These are phyloP conservation scores for Phyllosticta citriasiana DNA, from an alignment of 2,329 filamentous ascomycete genomes.

Conservation along the genomic window DNA sequence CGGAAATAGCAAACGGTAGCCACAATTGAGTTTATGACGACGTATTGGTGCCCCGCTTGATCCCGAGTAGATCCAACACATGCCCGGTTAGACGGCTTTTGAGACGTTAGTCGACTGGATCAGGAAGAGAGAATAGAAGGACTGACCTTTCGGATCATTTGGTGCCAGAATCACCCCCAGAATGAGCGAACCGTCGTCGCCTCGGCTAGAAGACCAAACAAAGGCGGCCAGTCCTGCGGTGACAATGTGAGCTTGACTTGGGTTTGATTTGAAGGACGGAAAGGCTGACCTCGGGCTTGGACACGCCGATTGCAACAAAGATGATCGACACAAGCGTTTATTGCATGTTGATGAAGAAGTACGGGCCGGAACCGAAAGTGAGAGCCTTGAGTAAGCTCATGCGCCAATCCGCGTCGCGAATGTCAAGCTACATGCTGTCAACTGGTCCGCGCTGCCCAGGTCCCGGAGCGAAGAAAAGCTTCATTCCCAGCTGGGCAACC, in stretches of 20 bases:
- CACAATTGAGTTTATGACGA: constrained; percentile 11
- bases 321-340: constrained; percentile 9
- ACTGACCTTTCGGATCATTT: constrained; percentile 10
- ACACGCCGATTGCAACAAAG: constrained; percentile 4
- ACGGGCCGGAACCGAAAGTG: constrained; percentile 11
- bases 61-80: background rate
- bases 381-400: constrained; percentile 11
- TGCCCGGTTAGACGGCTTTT: background rate
- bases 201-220: constrained; percentile 8
- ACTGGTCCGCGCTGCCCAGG: background rate
- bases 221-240: constrained; percentile 14
- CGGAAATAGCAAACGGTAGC: constrained; percentile 12
- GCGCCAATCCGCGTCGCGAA: constrained; percentile 5
- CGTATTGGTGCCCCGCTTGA: constrained; percentile 5
- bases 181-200: constrained; percentile 12
- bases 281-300: constrained; percentile 9
- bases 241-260: background rate
- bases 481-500: background rate
- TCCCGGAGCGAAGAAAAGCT: background rate
- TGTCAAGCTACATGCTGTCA: constrained; percentile 9
- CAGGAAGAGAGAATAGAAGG: background rate
- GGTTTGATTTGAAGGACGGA: background rate
- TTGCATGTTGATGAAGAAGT: constrained; percentile 13
- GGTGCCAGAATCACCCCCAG: constrained; percentile 14
- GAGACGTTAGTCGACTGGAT: background rate